These are phyloP conservation scores for Trichoderma orchidacearum DNA, from an alignment of 495 filamentous ascomycete species.

Conservation along the genomic window DNA sequence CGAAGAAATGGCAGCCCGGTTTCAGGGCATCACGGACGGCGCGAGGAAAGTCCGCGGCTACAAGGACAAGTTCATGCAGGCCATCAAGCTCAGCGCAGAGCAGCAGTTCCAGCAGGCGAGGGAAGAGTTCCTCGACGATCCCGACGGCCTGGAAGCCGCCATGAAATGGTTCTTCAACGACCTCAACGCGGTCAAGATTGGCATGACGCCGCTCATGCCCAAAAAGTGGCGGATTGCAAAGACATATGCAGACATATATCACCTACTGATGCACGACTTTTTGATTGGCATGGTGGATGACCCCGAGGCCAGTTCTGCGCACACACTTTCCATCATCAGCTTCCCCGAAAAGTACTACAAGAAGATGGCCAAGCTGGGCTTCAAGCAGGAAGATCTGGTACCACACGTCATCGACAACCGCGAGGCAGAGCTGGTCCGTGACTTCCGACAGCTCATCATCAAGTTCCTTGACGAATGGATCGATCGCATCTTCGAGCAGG, in stretches of 20 bases:
- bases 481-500: slow-evolving; percentile 70
- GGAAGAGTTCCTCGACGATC: slow-evolving; percentile 66
- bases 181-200: slow-evolving; percentile 76
- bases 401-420: slow-evolving; percentile 81
- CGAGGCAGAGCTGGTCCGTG: slow-evolving; percentile 75
- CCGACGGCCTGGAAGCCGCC: slow-evolving; percentile 69
- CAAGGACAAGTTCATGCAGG: slow-evolving; percentile 83
- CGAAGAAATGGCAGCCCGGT: slow-evolving; percentile 79
- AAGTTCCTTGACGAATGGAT: slow-evolving; percentile 96
- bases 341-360: slow-evolving; percentile 93
- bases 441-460: slow-evolving; percentile 90
- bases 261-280: slow-evolving; percentile 88
- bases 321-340: slow-evolving; percentile 80
- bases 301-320: slow-evolving; percentile 56
- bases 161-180: slow-evolving; percentile 97
- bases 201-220: slow-evolving; percentile 80
- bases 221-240: slow-evolving; percentile 96
- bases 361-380: slow-evolving; percentile 86
- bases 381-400: slow-evolving; percentile 52
- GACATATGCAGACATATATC: slow-evolving; percentile 81
- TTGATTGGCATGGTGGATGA: slow-evolving; percentile 71
- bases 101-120: slow-evolving; percentile 61
- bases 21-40: slow-evolving; percentile 87
- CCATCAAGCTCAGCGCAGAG: slow-evolving; percentile 59
- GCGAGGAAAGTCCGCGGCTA: slow-evolving; percentile 88